phyloP scores from a whole-genome alignment of 78 protist genomes.

The Planoprotostelium fungivorum region DNA sequence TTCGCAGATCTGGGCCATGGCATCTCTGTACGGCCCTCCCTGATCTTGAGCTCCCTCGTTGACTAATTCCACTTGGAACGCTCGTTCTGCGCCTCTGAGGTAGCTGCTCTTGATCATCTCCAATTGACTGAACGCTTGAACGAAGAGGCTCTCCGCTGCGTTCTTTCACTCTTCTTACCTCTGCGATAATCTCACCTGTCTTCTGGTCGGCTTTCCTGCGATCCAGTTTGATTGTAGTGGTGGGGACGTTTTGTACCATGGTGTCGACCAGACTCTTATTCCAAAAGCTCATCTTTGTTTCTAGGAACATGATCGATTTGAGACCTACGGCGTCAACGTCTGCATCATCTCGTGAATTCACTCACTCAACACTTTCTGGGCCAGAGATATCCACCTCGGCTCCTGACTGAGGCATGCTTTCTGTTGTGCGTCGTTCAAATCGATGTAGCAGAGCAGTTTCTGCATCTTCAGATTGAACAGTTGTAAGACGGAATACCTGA shows the following conservation, averaged over 20 bases:
- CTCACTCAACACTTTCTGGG: background rate
- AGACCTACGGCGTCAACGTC: too few species aligned
- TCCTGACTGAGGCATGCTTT: too few species aligned
- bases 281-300: background rate
- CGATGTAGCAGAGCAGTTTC: background rate
- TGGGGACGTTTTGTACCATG: background rate
- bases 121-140: conserved; percentile 35
- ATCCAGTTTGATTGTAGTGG: background rate
- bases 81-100: conserved; percentile 46
- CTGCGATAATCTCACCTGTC: background rate
- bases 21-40: conserved; percentile 68
- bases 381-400: background rate
- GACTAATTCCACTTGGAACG: conserved; percentile 60
- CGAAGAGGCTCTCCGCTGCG: conserved; percentile 23
- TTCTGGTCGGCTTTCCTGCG: background rate
- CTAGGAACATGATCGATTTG: background rate
- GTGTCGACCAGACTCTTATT: background rate
- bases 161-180: background rate
- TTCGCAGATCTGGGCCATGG: conserved; percentile 35
- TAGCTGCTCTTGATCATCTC: conserved; percentile 13
- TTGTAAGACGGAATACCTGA: background rate
- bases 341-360: background rate
- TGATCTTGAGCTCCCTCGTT: conserved; percentile 68
- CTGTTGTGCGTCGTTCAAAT: background rate
- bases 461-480: background rate